Base-by-base conservation (phyloP, 1,139 yeast genomes). In the Pichia sp. region DNA sequence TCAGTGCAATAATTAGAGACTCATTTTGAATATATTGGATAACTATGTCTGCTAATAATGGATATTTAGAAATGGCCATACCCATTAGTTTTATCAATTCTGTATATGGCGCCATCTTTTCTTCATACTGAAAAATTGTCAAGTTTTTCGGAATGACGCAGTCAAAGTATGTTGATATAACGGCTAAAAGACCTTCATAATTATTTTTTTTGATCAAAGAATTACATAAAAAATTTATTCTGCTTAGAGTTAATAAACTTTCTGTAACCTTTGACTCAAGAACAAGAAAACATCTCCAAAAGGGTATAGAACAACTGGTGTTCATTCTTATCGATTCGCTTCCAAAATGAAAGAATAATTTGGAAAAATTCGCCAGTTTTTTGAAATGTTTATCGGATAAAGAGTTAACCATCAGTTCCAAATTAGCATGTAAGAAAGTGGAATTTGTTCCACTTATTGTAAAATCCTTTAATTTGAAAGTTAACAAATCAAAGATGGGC, bases 1-100 rank as follows among this genome's bases (percentile, higher is more conserved):
- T 52, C 31, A 45, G 50, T 55, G 23, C 57, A 49, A 27, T 54
- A 45, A 46, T 53, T 53, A 37, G 52, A 43, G 23, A 53, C 43
- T 44, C 62, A 50, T 39, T 50, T 49, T 5, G 16, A 45, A 46
- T 27, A 47, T 42, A 34, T 29, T 44, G 27, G 48, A 46, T 28
- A 34, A 51, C 27, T 8, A 36, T 27, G 10, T n/a, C 16, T 3
- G 36, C 16, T 5, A 34, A 10, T 1, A 29, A n/a, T 5, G 27
- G 26, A 11, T 44, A 37, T 3, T 9, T 6, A 7, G 38, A 26
- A 3, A 42, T 23, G 36, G 43, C 41, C 10, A 40, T 37, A 5
- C 41, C 28, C 26, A 47, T 23, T 31, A 31, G 10, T 31, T 31
- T 7, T 31, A 31, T 10, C 33, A 31, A 8, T 8, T 31, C 33